Conservation (phyloP, 768 basidiomycete genomes). For the Lentinus tigrinus region DNA sequence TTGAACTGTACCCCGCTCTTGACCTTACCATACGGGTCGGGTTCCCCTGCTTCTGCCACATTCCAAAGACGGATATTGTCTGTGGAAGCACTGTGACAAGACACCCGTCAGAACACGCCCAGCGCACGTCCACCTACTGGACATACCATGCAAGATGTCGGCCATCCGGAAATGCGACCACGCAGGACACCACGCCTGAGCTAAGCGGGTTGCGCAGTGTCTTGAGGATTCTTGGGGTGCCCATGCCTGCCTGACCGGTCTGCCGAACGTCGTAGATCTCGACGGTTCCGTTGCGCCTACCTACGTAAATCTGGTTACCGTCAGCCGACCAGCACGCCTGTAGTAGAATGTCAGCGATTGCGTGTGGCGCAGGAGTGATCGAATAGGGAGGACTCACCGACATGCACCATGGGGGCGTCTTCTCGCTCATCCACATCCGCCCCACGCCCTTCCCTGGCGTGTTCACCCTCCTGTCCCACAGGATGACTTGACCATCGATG, state of each 20-base stretch:
- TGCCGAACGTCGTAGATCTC: slow-evolving; percentile 95
- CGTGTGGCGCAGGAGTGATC: not conserved
- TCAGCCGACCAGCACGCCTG: slow-evolving; percentile 95
- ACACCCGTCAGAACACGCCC: not conserved
- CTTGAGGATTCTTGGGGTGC: slow-evolving; percentile 76
- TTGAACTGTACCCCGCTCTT: slow-evolving; percentile 84
- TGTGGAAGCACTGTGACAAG: slow-evolving; percentile 67
- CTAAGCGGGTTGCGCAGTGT: slow-evolving; percentile 83
- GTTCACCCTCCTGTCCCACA: slow-evolving; percentile 85
- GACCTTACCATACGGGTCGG: slow-evolving; percentile 58
- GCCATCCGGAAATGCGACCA: slow-evolving; percentile 90
- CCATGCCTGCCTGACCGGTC: slow-evolving; percentile 58
- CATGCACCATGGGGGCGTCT: slow-evolving; percentile 94
- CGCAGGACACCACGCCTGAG: slow-evolving; percentile 89
- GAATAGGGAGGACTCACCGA: slow-evolving; percentile 56
- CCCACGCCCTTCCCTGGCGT: slow-evolving; percentile 71
- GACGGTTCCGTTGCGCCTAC: slow-evolving; percentile 85
- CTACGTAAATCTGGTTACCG: slow-evolving; percentile 86
- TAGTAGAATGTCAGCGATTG: not conserved
- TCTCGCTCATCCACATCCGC: slow-evolving; percentile 84
- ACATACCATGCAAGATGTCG: slow-evolving; percentile 86
- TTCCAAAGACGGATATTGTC: slow-evolving; percentile 97
- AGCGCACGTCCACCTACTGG: slow-evolving; percentile 6
- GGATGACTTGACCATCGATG: slow-evolving; percentile 87
- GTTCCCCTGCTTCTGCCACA: slow-evolving; percentile 71